Evolutionary conservation across 176 grass and related monocot species (phyloP).

Genomic region (Neostapfia colusana): DNA sequence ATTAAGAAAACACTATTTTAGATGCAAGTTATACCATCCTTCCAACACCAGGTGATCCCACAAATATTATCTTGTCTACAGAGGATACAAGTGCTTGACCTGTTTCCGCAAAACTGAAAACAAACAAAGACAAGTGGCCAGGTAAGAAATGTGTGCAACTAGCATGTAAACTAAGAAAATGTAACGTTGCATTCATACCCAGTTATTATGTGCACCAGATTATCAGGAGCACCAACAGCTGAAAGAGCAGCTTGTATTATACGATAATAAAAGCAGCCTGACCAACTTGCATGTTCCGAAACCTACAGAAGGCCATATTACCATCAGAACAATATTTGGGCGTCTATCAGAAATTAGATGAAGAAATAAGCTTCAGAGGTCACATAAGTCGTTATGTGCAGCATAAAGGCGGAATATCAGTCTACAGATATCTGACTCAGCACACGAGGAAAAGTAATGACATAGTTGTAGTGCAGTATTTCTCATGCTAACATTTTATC

Average conservation of each 20-base stretch:
- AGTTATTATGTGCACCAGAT: constrained; percentile 93
- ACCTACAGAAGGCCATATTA: constrained; percentile 48
- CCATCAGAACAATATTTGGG: constrained; percentile 25
- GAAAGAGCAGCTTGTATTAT: constrained; percentile 98
- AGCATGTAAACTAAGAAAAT: constrained; percentile 23
- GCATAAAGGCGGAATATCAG: not conserved
- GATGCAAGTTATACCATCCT: constrained; percentile 67
- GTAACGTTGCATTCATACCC: constrained; percentile 51
- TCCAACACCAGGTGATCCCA: constrained; percentile 95
- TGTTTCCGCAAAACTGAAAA: constrained; percentile 83
- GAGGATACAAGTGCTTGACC: constrained; percentile 97
- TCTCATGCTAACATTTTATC: constrained; percentile 5
- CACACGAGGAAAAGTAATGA: not conserved
- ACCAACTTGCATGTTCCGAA: constrained; percentile 97
- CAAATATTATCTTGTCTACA: constrained; percentile 98
- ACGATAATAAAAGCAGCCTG: constrained; percentile 91
- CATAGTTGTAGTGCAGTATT: not conserved
- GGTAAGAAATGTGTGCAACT: constrained; percentile 8
- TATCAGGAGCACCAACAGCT: constrained; percentile 91
- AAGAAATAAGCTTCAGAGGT: constrained; percentile 4
- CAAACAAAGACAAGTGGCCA: constrained; percentile 12
- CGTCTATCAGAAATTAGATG: not conserved
- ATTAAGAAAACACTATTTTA: constrained; percentile 35
- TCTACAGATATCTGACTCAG: constrained; percentile 1
- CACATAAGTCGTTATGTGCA: not conserved